These are phyloP conservation scores for Skeletonema grethae DNA, from an alignment of 108 stramenopile genomes.

Conservation along the genomic window DNA sequence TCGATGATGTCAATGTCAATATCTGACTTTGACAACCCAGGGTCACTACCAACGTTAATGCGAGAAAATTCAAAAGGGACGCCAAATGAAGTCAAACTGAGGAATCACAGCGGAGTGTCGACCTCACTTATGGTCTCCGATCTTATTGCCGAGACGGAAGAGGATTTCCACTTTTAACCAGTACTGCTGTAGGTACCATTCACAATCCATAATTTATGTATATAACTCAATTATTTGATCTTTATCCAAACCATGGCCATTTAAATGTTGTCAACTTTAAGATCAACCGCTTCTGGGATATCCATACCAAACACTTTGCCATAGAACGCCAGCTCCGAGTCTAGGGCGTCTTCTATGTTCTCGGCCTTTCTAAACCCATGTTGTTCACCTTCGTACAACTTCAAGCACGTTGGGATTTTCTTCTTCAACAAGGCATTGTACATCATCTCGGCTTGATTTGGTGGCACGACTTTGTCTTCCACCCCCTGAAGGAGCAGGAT, in stretches of 20 bases:
- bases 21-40: not conserved
- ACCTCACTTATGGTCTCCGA: not conserved
- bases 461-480: slow-evolving; percentile 88
- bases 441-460: slow-evolving; percentile 85
- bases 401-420: slow-evolving; percentile 65
- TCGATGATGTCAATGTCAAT: not conserved
- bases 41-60: not conserved
- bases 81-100: not conserved
- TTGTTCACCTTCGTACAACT: slow-evolving; percentile 83
- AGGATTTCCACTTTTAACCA: not conserved
- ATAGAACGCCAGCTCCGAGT: slow-evolving; percentile 75
- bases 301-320: slow-evolving; percentile 70
- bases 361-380: slow-evolving; percentile 88
- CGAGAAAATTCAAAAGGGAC: not conserved
- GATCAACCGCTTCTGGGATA: slow-evolving; percentile 55
- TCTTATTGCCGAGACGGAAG: not conserved
- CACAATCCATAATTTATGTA: too few relatives aligned
- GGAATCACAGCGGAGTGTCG: not conserved
- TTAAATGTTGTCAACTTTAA: slow-evolving; percentile 59
- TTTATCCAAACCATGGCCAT: not conserved
- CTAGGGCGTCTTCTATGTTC: slow-evolving; percentile 77
- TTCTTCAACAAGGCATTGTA: slow-evolving; percentile 67
- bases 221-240: not conserved
- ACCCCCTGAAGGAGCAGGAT: slow-evolving; percentile 75
- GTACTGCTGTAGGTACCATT: too few relatives aligned